Percentiles rank a stretch among this genome's conserved stretches.
phyloP scores from a whole-genome alignment of 768 basidiomycete genomes.

The Calocybe cyanea region DNA sequence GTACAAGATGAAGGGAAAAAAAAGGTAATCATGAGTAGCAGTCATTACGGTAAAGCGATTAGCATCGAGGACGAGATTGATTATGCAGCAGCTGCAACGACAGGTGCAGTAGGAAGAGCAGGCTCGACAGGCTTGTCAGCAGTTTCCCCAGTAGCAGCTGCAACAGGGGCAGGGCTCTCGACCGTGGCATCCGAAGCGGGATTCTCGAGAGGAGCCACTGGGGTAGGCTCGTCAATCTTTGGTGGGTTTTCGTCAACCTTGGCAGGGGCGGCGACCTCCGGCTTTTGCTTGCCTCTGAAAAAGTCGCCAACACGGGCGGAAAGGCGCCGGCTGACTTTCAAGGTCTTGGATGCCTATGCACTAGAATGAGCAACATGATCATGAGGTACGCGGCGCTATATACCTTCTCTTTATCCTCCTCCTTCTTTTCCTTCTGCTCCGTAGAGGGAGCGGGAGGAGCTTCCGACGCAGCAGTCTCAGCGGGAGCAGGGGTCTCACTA shows the following conservation, averaged over 20 bases:
- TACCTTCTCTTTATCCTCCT: conserved; percentile 56
- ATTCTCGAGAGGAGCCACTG: conserved; percentile 82
- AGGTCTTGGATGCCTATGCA: conserved; percentile 36
- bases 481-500: conserved; percentile 41
- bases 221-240: conserved; percentile 78
- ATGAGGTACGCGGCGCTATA: conserved; percentile 33
- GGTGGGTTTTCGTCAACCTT: conserved; percentile 91
- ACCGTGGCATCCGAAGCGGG: conserved; percentile 50
- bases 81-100: conserved; percentile 82
- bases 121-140: conserved; percentile 33
- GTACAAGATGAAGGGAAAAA: conserved; percentile 32
- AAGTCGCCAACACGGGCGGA: conserved; percentile 81
- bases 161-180: conserved; percentile 30
- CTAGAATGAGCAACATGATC: neutral
- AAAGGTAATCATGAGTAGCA: conserved; percentile 38
- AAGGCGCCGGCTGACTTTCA: conserved; percentile 77
- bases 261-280: conserved; percentile 60
- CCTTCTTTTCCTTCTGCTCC: conserved; percentile 33
- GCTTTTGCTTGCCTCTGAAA: conserved; percentile 73
- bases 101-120: conserved; percentile 54
- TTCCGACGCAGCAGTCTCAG: conserved; percentile 31
- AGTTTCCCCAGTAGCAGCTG: conserved; percentile 26
- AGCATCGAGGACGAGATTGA: conserved; percentile 14
- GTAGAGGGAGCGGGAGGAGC: conserved; percentile 29
- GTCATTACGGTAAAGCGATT: conserved; percentile 33